These are phyloP conservation scores for Apocynum venetum DNA, from an alignment of 257 asterid genomes.

Conservation along the genomic window DNA sequence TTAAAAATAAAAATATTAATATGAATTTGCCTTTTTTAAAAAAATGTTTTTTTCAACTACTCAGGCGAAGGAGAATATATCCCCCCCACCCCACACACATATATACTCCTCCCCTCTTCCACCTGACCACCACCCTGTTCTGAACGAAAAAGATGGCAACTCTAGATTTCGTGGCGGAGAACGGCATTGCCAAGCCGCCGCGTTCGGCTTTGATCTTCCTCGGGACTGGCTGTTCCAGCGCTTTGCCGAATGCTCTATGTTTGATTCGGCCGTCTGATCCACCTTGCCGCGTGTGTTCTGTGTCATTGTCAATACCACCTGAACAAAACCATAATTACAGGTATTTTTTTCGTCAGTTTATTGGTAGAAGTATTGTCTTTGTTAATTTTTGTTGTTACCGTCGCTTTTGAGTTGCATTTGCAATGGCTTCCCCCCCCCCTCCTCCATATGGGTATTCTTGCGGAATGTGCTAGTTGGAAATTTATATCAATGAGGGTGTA, in stretches of 20 bases:
- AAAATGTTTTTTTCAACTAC: too few relatives aligned
- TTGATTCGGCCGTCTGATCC: constrained; percentile 83
- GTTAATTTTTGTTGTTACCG: not conserved
- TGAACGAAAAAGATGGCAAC: constrained; percentile 20
- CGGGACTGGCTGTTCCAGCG: constrained; percentile 98
- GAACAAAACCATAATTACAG: constrained; percentile 84
- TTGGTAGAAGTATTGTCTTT: not conserved
- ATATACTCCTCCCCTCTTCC: not conserved
- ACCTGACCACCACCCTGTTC: not conserved
- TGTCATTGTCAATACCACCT: constrained; percentile 64
- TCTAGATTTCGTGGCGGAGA: constrained; percentile 28
- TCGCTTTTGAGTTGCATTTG: not conserved
- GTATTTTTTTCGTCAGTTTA: constrained; percentile 22
- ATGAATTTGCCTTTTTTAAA: too few relatives aligned
- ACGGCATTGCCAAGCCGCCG: constrained; percentile 46
- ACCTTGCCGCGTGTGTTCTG: constrained; percentile 76
- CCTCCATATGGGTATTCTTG: not conserved
- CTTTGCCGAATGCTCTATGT: constrained; percentile 79
- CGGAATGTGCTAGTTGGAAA: not conserved
- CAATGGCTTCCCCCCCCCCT: not conserved
- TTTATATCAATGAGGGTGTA: not conserved
- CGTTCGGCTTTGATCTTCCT: constrained; percentile 76
- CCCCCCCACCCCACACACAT: too few relatives aligned
- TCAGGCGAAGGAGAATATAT: too few relatives aligned
- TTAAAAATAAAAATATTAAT: too few relatives aligned